Evolutionary conservation across 345 rosid species (phyloP), one percentile per base, ranked within the genome.

Genomic region (Eucalyptus grandis): DNA sequence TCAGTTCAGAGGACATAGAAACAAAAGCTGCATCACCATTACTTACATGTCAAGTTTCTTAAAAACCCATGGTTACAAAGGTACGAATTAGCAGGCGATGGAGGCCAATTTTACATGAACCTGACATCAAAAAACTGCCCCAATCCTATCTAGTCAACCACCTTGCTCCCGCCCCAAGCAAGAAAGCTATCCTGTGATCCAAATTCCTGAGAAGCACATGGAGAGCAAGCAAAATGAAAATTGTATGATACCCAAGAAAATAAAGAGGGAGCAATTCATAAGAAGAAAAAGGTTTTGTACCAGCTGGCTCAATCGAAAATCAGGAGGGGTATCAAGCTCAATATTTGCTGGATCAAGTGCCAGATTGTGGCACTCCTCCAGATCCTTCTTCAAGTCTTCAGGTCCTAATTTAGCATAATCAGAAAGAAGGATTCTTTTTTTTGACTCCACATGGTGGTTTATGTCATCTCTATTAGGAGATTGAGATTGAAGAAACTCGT

Each of bases 321-420:
- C 99, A 17, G 99, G 97, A 90, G 98, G 98, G 65, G 99, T 98
- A 90, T 98, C 98, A 2, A 95, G 96, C 58, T 98, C 99, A 89
- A 96, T 94, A 92, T 96, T 93, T 14, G 98, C 92, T 9, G 96
- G 98, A 91, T 96, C 99, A 93, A 93, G 88, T 83, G 88, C 94
- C 31, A 96, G 91, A 80, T 92, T 93, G 90, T 97, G 99, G 94
- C 97, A 97, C 77, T 95, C 98, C 94, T 96, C 99, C 62, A 98
- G 92, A 93, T 98, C 99, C 90, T 96, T 92, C 94, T 96, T 98
- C 89, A 97, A 92, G 90, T 93, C 89, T 44, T 96, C 99, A 69
- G 98, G 90, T 88, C 99, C 98, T 92, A 97, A 86, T 13, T 86
- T 91, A 50, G 95, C 96, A 91, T 98, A 98, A 93, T 96, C 98